phyloP scores from a whole-genome alignment of 805 yeast species.

The Torulaspora microellipsoides region DNA sequence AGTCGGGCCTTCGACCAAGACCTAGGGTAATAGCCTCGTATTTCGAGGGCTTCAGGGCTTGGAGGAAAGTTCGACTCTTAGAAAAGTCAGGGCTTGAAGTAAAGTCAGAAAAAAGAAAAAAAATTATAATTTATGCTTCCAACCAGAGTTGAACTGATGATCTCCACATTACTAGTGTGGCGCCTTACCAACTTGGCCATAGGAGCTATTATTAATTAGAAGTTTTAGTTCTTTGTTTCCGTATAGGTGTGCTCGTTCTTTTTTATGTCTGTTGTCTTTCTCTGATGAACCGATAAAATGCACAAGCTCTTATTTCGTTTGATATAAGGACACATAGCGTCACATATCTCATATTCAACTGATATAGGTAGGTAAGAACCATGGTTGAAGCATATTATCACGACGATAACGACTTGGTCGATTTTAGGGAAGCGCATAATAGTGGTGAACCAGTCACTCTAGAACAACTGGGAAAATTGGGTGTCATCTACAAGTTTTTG shows the following conservation, averaged over 20 bases:
- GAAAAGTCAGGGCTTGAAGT: too few species aligned
- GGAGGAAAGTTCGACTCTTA: too few species aligned
- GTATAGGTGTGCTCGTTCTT: neutral
- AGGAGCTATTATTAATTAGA: conserved; percentile 36
- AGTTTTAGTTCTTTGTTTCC: neutral
- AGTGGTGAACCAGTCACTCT: conserved; percentile 55
- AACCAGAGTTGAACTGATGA: conserved; percentile 76
- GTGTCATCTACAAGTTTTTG: conserved; percentile 61
- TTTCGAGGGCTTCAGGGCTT: too few species aligned
- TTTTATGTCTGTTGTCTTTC: too few species aligned
- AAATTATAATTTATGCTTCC: conserved; percentile 44
- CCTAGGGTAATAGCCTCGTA: too few species aligned
- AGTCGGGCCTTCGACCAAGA: too few species aligned
- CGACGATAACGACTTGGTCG: conserved; percentile 53
- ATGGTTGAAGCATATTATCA: conserved; percentile 56
- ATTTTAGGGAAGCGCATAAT: conserved; percentile 67
- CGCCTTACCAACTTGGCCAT: conserved; percentile 79
- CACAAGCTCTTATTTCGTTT: too few species aligned
- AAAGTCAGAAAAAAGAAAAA: neutral
- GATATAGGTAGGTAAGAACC: neutral
- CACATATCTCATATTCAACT: too few species aligned
- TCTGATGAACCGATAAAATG: too few species aligned
- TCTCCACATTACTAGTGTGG: conserved; percentile 86
- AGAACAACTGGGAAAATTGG: conserved; percentile 51
- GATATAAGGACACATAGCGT: too few species aligned